These are phyloP conservation scores for Cercis canadensis DNA, from an alignment of 306 rosid genomes.

Conservation along the genomic window DNA sequence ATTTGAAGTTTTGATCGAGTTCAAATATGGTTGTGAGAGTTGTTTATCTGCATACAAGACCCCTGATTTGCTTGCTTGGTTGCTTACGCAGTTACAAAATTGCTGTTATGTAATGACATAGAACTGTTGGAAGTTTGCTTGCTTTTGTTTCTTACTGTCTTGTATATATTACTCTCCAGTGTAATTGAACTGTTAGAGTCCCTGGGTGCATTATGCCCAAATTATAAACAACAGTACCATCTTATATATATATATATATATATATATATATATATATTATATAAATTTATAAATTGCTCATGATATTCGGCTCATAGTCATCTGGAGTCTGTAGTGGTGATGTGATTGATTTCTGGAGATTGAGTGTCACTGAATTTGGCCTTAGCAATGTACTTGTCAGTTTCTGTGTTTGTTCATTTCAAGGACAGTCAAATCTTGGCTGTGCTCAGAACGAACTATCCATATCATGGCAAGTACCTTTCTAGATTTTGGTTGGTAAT, in stretches of 20 bases:
- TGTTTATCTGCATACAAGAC: too few species aligned
- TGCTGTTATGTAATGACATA: not conserved
- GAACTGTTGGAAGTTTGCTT: not conserved
- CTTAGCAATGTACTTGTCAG: not conserved
- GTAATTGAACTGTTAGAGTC: not conserved
- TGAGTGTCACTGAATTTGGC: slow-evolving; percentile 2
- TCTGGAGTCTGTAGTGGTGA: not conserved
- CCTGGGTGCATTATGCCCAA: not conserved
- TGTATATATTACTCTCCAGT: not conserved
- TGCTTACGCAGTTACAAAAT: not conserved
- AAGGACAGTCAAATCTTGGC: not conserved
- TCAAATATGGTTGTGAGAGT: too few species aligned
- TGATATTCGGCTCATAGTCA: not conserved
- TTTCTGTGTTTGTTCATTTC: not conserved
- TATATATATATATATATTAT: too few species aligned
- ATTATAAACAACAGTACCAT: not conserved
- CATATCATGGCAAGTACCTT: not conserved
- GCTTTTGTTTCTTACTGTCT: not conserved
- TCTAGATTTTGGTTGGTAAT: too few species aligned
- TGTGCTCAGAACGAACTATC: not conserved
- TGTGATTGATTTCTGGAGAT: not conserved
- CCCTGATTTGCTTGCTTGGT: too few species aligned
- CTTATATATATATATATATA: not conserved
- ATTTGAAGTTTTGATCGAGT: too few species aligned
- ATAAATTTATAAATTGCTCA: not conserved